Base-by-base conservation (phyloP, 2,329 filamentous ascomycete species). In the Hypomyces perniciosus region DNA sequence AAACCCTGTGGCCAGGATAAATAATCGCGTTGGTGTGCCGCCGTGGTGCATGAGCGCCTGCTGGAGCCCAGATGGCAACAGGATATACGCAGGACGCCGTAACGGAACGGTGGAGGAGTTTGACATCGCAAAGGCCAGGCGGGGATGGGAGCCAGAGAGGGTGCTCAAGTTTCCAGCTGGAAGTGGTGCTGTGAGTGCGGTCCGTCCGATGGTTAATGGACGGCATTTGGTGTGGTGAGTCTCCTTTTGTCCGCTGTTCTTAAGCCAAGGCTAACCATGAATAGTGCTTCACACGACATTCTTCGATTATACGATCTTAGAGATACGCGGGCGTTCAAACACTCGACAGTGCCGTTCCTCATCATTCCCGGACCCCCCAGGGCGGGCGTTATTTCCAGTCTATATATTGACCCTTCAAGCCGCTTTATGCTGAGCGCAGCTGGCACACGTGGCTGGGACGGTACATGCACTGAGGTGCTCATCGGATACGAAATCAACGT, bases 11-110 rank as follows among this genome's bases (percentile, higher is more conserved):
- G 90, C 93, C 3, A 83, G 85, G 29, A 92, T 97, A 51, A 76
- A 78, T 1, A 88, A 87, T 13, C 77, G 84, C 8, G 80, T 83
- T 8, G 83, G 84, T 13, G 88, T 90, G 1, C 92, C 93, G 1
- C 93, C 92, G 0, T 99, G 92, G 92, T 97, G 92, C 68, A 96
- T 96, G 84, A 91, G 89, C 58, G 90, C 90, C 1, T 96, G 90
- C 72, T 99, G 93, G 93, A 92, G 87, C 49, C 90, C 90, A 0
- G 88, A 96, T 65, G 93, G 93, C 10, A 97, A 97, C 69, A 90
- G 83, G 68, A 91, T 99, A 61, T 99, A 96, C 69, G 91, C 88
- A 0, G 93, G 93, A 1, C 78, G 93, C 29, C 79, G 93, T 52
- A 97, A 97, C 67, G 81, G 90, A 46, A 95, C 90, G 0, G 93